Conservation (phyloP, 768 basidiomycete species). For the Coprinopsis strossmayeri region DNA sequence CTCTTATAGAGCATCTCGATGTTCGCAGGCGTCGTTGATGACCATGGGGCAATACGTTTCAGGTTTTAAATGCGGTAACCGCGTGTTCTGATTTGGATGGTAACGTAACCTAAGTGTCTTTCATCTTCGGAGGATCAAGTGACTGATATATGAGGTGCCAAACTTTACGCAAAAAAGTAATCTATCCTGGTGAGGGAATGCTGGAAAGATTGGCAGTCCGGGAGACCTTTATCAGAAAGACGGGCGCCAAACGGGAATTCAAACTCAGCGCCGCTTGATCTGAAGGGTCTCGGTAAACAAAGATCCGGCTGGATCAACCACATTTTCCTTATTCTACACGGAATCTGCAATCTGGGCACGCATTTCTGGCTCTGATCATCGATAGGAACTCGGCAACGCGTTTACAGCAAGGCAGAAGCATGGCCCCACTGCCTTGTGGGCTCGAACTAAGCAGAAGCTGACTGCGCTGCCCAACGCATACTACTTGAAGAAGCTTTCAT, state of each 20-base stretch:
- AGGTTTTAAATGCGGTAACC: not conserved
- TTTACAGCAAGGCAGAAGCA: conserved; percentile 10
- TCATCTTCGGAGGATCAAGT: too few species aligned
- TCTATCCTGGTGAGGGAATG: too few species aligned
- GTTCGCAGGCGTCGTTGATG: too few species aligned
- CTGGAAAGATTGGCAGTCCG: not conserved
- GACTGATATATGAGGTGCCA: too few species aligned
- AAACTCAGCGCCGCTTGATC: not conserved
- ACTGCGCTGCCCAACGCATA: not conserved
- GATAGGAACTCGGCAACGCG: conserved; percentile 7
- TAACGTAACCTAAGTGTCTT: too few species aligned
- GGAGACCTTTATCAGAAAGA: not conserved
- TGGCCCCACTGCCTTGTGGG: too few species aligned
- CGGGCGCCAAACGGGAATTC: not conserved
- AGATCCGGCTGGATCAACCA: too few species aligned
- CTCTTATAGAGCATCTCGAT: not conserved
- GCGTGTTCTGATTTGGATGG: not conserved
- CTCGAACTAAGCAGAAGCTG: not conserved
- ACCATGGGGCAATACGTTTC: not conserved
- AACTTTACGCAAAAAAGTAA: too few species aligned
- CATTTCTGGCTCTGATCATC: conserved; percentile 4
- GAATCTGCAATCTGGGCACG: not conserved
- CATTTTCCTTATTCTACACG: too few species aligned
- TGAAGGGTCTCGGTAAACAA: too few species aligned
- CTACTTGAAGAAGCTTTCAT: conserved; percentile 2